A percentile compares a stretch with the other conserved stretches of the same genome.
phyloP scores from a whole-genome alignment of 345 rosid species.

The Adansonia digitata region DNA sequence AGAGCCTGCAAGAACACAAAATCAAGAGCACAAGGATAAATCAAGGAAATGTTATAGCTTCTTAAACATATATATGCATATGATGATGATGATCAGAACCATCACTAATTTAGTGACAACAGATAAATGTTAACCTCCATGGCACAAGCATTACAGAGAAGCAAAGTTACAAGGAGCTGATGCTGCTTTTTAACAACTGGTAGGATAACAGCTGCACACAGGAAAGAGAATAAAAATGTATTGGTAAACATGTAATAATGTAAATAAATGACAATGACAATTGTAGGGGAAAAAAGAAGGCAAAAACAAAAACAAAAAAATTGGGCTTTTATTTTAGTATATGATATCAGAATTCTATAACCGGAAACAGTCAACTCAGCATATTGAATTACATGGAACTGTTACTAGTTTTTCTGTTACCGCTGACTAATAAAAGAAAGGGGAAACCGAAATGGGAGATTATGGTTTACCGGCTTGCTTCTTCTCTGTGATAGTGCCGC shows the following conservation, averaged over 20 bases:
- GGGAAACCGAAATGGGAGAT: neutral
- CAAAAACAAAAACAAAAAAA: neutral
- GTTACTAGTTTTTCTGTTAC: neutral
- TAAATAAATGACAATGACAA: neutral
- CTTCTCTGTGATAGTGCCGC: conserved; percentile 55
- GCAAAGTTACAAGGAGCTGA: conserved; percentile 76
- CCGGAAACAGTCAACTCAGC: neutral
- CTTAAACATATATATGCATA: neutral
- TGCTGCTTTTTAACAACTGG: conserved; percentile 82
- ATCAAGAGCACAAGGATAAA: neutral
- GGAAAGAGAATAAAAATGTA: neutral
- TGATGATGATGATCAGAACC: neutral
- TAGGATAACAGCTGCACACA: conserved; percentile 51
- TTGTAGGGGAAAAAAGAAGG: neutral
- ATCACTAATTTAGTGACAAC: neutral
- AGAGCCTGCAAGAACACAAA: conserved; percentile 51
- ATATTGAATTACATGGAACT: neutral
- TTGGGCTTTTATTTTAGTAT: neutral
- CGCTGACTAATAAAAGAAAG: neutral
- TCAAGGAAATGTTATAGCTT: neutral
- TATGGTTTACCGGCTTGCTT: conserved; percentile 44
- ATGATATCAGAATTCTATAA: neutral
- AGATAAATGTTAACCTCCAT: conserved; percentile 53
- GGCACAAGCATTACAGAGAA: conserved; percentile 75
- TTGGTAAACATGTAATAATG: neutral